A percentile compares a stretch with the other conserved stretches of the same genome.
Evolutionary conservation across 1,284 basidiomycete genomes (phyloP).

Genomic region (Lentinula novae-zelandiae): DNA sequence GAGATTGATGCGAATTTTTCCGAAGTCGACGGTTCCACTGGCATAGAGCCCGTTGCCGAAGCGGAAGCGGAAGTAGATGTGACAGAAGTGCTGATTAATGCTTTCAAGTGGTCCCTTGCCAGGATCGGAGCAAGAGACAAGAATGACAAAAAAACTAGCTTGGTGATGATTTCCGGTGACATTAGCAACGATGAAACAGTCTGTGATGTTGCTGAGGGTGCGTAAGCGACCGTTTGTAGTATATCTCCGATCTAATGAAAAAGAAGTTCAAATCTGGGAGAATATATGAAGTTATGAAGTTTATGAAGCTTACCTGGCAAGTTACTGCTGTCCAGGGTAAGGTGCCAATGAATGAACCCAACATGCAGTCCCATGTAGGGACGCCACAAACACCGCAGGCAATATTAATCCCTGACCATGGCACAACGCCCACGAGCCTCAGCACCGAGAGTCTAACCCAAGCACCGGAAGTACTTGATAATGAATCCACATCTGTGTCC

Average conservation of each 20-base stretch:
- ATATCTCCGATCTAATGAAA: conserved; percentile 71
- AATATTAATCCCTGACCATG: conserved; percentile 93
- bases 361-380: conserved; percentile 65
- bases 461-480: conserved; percentile 5
- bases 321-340: conserved; percentile 83
- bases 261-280: conserved; percentile 8
- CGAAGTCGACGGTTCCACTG: neutral
- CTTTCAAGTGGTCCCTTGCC: conserved; percentile 23
- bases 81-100: conserved; percentile 5
- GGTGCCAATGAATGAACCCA: conserved; percentile 79
- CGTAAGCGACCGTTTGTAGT: conserved; percentile 70
- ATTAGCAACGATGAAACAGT: conserved; percentile 69
- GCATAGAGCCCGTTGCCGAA: neutral
- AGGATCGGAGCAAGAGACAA: conserved; percentile 77
- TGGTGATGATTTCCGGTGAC: conserved; percentile 68
- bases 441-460: conserved; percentile 86
- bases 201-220: conserved; percentile 61
- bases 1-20: conserved; percentile 1
- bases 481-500: conserved; percentile 29
- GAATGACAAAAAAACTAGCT: conserved; percentile 70
- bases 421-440: conserved; percentile 85
- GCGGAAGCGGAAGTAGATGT: conserved; percentile 1
- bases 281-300: conserved; percentile 3
- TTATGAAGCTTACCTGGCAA: conserved; percentile 58
- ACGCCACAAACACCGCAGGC: conserved; percentile 90